These are phyloP conservation scores for Phalaenopsis hybrid DNA, from an alignment of 116 monocot genomes.

Conservation along the genomic window DNA sequence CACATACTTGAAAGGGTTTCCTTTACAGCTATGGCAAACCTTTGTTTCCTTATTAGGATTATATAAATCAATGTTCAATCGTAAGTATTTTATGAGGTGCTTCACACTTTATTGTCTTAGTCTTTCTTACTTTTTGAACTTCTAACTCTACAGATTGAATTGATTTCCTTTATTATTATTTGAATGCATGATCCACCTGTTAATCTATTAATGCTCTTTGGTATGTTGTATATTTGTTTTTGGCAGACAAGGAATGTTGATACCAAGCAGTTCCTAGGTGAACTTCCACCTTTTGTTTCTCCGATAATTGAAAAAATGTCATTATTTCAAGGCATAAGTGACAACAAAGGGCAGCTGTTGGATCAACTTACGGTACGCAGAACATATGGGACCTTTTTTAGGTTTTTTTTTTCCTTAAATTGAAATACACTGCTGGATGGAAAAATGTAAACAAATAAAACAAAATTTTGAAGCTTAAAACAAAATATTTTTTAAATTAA, in stretches of 20 bases:
- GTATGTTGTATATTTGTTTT: neutral
- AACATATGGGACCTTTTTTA: neutral
- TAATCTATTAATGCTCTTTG: neutral
- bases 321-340: slow-evolving; percentile 34
- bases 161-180: neutral
- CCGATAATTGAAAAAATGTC: slow-evolving; percentile 51
- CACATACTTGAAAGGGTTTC: neutral
- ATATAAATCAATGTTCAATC: neutral
- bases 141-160: neutral
- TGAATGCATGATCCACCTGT: neutral
- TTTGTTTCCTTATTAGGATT: neutral
- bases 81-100: neutral
- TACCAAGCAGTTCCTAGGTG: slow-evolving; percentile 65
- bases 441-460: neutral
- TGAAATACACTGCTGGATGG: neutral
- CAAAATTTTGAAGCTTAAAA: neutral
- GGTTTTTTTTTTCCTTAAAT: neutral
- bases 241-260: slow-evolving; percentile 83
- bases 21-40: neutral
- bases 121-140: neutral
- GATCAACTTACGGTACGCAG: slow-evolving; percentile 84
- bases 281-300: slow-evolving; percentile 78
- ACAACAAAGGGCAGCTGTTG: slow-evolving; percentile 23
- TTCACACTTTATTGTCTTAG: neutral
- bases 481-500: neutral